Evolutionary conservation across 2,329 filamentous ascomycete genomes (phyloP).

Genomic region (Claviceps pusilla): DNA sequence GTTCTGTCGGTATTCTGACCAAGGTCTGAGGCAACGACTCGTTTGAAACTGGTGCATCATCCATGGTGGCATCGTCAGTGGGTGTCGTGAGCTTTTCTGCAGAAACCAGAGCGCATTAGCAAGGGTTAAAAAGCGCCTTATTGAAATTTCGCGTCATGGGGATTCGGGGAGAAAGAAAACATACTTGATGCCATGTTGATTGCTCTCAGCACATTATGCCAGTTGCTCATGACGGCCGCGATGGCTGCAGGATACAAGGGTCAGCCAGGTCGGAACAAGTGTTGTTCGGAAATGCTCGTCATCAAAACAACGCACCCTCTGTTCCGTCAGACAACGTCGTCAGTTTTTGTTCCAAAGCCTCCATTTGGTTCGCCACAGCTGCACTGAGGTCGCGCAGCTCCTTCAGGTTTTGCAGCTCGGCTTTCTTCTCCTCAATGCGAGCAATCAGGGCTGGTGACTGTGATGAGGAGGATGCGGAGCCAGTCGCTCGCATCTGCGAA

Average conservation of each 20-base stretch:
- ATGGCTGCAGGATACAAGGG: constrained; percentile 42
- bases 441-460: constrained; percentile 58
- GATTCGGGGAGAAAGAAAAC: constrained; percentile 11
- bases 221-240: constrained; percentile 71
- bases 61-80: constrained; percentile 21
- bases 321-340: constrained; percentile 66
- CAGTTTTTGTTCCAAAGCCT: constrained; percentile 63
- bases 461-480: constrained; percentile 32
- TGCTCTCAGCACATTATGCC: constrained; percentile 72
- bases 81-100: constrained; percentile 56
- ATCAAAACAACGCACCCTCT: constrained; percentile 44
- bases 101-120: constrained; percentile 6
- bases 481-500: constrained; percentile 52
- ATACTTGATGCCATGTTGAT: constrained; percentile 77
- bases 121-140: not conserved
- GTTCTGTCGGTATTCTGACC: constrained; percentile 71
- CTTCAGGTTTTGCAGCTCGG: constrained; percentile 63
- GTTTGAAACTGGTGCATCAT: constrained; percentile 22
- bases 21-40: constrained; percentile 62
- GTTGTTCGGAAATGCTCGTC: not conserved
- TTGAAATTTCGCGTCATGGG: not conserved
- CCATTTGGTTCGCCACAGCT: constrained; percentile 67
- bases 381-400: constrained; percentile 67
- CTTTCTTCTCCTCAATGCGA: constrained; percentile 73
- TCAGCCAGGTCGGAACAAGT: constrained; percentile 9